Evolutionary conservation across 257 asterid genomes (phyloP).

Genomic region (Primulina eburnea): DNA sequence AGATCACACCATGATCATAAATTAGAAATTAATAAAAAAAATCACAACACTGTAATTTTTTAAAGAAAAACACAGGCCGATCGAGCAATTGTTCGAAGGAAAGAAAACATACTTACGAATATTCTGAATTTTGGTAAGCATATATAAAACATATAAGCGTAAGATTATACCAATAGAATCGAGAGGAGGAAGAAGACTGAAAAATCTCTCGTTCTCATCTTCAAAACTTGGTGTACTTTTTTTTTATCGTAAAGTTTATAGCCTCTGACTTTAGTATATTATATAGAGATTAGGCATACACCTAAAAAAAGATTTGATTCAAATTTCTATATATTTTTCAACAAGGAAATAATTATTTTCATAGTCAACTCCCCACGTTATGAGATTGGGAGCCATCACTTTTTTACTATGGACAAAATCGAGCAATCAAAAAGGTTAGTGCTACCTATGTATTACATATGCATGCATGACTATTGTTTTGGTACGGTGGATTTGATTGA

Average conservation of each 20-base stretch:
- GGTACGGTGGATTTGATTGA: background rate
- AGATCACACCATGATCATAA: background rate
- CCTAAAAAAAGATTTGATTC: background rate
- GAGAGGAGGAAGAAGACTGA: constrained; percentile 42
- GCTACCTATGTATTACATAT: constrained; percentile 26
- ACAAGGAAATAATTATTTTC: constrained; percentile 21
- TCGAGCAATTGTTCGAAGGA: too few relatives aligned
- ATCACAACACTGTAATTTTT: background rate
- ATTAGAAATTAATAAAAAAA: background rate
- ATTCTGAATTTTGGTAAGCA: background rate
- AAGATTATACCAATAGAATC: constrained; percentile 27
- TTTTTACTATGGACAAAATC: constrained; percentile 22
- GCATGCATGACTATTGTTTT: constrained; percentile 25
- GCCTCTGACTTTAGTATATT: constrained; percentile 47
- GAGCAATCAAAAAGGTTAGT: constrained; percentile 18
- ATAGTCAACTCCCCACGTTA: constrained; percentile 40
- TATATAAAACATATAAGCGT: background rate
- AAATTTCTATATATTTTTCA: background rate
- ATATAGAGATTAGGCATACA: constrained; percentile 23
- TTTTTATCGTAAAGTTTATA: constrained; percentile 24
- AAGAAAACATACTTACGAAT: background rate
- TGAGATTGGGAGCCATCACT: constrained; percentile 15
- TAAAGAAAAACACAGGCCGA: too few relatives aligned
- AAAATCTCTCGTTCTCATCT: constrained; percentile 26
- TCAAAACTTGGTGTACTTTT: background rate